Base-by-base conservation (phyloP, 768 basidiomycete species). In the Crucibulum laeve region DNA sequence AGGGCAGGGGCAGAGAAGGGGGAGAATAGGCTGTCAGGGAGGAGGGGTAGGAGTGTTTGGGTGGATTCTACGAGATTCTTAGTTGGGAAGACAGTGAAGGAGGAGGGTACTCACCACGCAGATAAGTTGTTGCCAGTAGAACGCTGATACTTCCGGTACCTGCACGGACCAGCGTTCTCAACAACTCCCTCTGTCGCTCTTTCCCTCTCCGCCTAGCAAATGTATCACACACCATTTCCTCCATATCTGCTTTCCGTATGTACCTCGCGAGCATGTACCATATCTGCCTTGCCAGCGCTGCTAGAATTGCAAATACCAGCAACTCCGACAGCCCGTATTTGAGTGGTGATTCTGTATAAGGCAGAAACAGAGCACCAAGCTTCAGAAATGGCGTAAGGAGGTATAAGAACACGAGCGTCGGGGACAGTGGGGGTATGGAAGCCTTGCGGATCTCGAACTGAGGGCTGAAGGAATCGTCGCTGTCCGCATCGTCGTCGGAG, bases 221-320 rank as follows among this genome's bases (percentile, higher is more conserved):
- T 1, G 77, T 68, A 49, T 84, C 75, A 14, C 82, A 53, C 40
- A 87, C 56, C 32, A 88, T 67, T 47, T 87, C 85, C 57, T 86
- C 80, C 26, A 82, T 58, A 47, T 84, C 79, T 24, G 73, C 69
- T 58, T 77, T 76, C 52, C 78, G 76, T 35, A 85, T 67, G 59
- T 89, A 86, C 24, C 82, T 73, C 35, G 81, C 78, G n/a, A 89
- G 74, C 70, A 87, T 76, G 63, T 85, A 87, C 80, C 82, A 85
- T 38, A 89, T 63, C 51, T 86, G 84, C 40, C 83, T 67, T 28
- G 79, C 70, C 48, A 84, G 77, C 24, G 73, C 73, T 5, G 85
- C 73, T 11, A 84, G 61, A 25, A 71, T 50, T n/a, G 80, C 80
- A 45, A 80, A 80, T 22, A 71, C 52, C 24, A 80, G 36, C 2